These are phyloP conservation scores for Teratosphaeria epicoccoides DNA, from an alignment of 2,329 filamentous ascomycete genomes.

Conservation along the genomic window DNA sequence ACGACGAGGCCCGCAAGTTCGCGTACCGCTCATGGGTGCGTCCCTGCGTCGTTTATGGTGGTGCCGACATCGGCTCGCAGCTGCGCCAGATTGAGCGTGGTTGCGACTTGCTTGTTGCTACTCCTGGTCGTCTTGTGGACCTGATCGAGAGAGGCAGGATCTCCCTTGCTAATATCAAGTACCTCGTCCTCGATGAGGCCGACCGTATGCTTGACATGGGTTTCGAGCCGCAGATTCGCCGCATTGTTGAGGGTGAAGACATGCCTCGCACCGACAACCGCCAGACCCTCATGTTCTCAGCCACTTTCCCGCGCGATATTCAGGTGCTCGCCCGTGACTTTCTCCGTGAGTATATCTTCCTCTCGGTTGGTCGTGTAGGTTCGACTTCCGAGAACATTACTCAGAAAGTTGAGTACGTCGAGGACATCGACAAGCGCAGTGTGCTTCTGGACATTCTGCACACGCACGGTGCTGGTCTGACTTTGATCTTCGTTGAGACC, in stretches of 20 bases:
- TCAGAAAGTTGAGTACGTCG: slow-evolving; percentile 95
- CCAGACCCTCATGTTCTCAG: slow-evolving; percentile 99
- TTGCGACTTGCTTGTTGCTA: slow-evolving; percentile 93
- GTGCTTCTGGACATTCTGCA: slow-evolving; percentile 95
- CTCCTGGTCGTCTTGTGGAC: slow-evolving; percentile 92
- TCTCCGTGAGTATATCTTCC: slow-evolving; percentile 97
- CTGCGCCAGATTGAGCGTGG: slow-evolving; percentile 96
- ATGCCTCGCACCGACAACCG: slow-evolving; percentile 77
- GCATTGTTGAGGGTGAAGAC: slow-evolving; percentile 96
- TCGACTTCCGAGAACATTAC: slow-evolving; percentile 99
- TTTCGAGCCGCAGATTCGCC: slow-evolving; percentile 99
- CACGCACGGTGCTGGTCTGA: slow-evolving; percentile 80
- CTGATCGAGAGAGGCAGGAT: slow-evolving; percentile 97
- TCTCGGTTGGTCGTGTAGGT: slow-evolving; percentile 95
- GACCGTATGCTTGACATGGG: slow-evolving; percentile 99
- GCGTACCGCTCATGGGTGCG: slow-evolving; percentile 98
- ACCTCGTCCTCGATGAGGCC: slow-evolving; percentile 95
- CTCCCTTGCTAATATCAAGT: slow-evolving; percentile 97
- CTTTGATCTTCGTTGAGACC: slow-evolving; percentile 96
- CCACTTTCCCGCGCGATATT: slow-evolving; percentile 97
- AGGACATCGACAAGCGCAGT: slow-evolving; percentile 94
- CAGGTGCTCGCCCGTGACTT: slow-evolving; percentile 99
- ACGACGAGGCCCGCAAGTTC: slow-evolving; percentile 94
- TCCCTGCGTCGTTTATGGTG: slow-evolving; percentile 96
- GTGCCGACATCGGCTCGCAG: slow-evolving; percentile 96